Base-by-base conservation (phyloP, 2,329 filamentous ascomycete species). In the Fusarium anguioides region DNA sequence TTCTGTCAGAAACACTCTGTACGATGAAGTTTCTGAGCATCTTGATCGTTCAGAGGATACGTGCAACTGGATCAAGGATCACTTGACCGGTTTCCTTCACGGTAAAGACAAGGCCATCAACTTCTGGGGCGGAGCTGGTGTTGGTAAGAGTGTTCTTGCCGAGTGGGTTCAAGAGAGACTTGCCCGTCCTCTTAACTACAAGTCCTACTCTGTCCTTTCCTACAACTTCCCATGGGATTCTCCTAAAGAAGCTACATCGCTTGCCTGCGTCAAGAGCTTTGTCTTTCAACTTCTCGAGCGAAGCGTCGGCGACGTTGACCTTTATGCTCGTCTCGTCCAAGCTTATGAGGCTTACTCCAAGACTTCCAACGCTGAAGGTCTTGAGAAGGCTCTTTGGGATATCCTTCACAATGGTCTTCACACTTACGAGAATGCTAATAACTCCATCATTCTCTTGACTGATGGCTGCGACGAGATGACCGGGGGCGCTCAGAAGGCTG, bases 131-230 rank as follows among this genome's bases (percentile, higher is more conserved):
- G 71, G 66, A 11, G 63, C 74, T 2, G 78, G 78, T 1, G 72
- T 73, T 5, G 78, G 78, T 7, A 80, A 80, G 72, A 78, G 75
- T 33, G 72, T 78, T 15, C 74, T 80, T n/a, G 75, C 78, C 5
- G 74, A 75, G 14, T 81, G 79, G 79, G 76, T 80, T 33, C 73
- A 78, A 29, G 78, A 81, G 53, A 72, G 78, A 12, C 74, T 81
- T 15, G 75, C 80, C 18, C 74, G 77, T 9, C 79, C 79, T 3
- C 65, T 80, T 5, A 71, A 78, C 45, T 72, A 76, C 61, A 70
- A 65, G 12, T 76, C 75, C 4, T 79, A 79, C 39, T 72, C 73
- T 8, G 77, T 79, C 1, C 64, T 81, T 14, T 70, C 73, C 0
- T 81, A 79, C 67, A 76, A 74, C 23, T 80, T 81, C 54, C 74